Evolutionary conservation across 306 rosid species (phyloP), one percentile per base, ranked within the genome.

Genomic region (Cyamopsis tetragonoloba): DNA sequence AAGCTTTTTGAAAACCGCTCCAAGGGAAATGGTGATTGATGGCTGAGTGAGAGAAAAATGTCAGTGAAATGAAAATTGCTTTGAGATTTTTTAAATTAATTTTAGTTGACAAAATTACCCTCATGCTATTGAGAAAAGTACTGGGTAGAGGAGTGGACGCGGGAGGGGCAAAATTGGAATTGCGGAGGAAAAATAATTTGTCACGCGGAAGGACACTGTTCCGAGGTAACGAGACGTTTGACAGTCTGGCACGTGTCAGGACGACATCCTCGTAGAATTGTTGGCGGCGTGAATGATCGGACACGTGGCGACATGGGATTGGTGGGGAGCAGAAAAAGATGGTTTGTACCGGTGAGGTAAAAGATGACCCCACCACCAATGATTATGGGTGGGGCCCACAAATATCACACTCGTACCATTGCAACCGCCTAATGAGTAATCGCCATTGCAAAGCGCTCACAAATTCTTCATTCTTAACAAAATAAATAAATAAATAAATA

Each of bases 251-350:
- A 59, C 61, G 56, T 72, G 81, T 47, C 54, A 35, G 70, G 7
- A 53, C 49, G 67, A 62, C 70, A 73, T 56, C 57, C 43, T 72
- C 56, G 71, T 17, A 64, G 6, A 59, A 28, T 3, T 12, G 64
- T 35, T 64, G 82, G 82, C 86, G 82, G 80, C 80, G 72, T 42
- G 44, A n/a, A 5, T 13, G 44, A 23, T n/a, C 11, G 5, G 34
- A 62, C 67, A 73, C 61, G 63, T 62, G 80, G 71, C 3, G 0
- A 0, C 5, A n/a, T 0, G 1, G 9, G 1, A 68, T 68, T 68
- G 68, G 67, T 7, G 0, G 3, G 26, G n/a, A 2, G 24, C 0
- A 0, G 5, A 34, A 49, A 68, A 39, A 44, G 11, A 13, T 6
- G 31, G 5, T 47, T 6, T 8, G 30, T 17, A 19, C 9, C 26